These are phyloP conservation scores for Cytospora piceicola DNA, from an alignment of 2,329 filamentous ascomycete species.

Conservation along the genomic window DNA sequence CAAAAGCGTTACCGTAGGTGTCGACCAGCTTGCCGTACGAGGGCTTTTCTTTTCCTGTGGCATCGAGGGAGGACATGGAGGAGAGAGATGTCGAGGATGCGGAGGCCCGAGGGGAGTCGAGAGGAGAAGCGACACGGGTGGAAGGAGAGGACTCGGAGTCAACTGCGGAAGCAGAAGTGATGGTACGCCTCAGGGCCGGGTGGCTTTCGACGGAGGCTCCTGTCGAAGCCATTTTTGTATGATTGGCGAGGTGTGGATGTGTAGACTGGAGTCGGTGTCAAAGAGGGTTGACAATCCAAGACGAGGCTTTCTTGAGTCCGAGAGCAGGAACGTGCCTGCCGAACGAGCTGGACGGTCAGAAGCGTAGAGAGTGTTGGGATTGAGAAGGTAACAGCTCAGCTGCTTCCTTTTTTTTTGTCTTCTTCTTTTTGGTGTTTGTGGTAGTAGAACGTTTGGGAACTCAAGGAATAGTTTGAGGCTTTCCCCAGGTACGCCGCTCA, in stretches of 20 bases:
- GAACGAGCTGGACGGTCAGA: constrained; percentile 3
- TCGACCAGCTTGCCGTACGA: constrained; percentile 74
- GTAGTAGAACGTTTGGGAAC: neutral
- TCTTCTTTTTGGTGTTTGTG: neutral
- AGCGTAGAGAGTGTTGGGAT: neutral
- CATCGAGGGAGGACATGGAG: constrained; percentile 75
- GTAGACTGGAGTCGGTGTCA: neutral
- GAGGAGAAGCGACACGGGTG: constrained; percentile 61
- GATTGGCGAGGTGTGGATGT: neutral
- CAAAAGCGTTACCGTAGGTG: constrained; percentile 93
- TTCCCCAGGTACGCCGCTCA: neutral
- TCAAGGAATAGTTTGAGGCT: neutral
- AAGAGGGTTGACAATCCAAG: neutral
- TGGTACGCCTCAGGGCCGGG: constrained; percentile 52
- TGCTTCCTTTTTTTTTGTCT: neutral
- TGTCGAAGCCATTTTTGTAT: constrained; percentile 50
- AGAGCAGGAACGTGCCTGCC: constrained; percentile 12
- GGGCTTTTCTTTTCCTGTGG: constrained; percentile 40
- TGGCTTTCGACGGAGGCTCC: constrained; percentile 45
- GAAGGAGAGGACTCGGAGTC: constrained; percentile 55
- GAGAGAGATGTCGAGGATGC: constrained; percentile 91
- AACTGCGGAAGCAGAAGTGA: constrained; percentile 46
- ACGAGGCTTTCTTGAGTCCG: neutral
- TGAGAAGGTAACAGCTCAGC: neutral
- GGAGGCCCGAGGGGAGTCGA: constrained; percentile 63